phyloP scores from a whole-genome alignment of 306 rosid species.

The Casuarina equisetifolia region DNA sequence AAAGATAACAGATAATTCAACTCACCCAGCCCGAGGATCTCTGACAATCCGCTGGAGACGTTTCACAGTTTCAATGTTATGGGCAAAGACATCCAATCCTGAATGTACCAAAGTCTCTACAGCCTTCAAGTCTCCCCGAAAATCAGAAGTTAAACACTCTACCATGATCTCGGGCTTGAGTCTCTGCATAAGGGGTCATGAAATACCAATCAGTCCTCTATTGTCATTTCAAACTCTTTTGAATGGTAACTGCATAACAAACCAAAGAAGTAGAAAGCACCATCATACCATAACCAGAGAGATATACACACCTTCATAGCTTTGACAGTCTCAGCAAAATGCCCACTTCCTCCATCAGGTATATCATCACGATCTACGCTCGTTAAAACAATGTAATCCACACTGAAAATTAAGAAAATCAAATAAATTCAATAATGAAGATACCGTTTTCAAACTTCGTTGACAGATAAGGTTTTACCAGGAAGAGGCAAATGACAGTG shows the following conservation, averaged over 20 bases:
- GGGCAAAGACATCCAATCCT: conserved; percentile 96
- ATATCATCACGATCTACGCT: conserved; percentile 98
- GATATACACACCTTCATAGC: conserved; percentile 71
- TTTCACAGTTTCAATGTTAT: conserved; percentile 92
- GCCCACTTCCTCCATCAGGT: conserved; percentile 98
- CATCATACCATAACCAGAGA: conserved; percentile 14
- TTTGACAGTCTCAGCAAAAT: conserved; percentile 86
- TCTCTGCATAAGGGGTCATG: conserved; percentile 48
- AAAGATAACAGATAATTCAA: conserved; percentile 16
- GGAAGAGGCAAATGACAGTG: too few species aligned
- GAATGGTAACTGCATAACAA: neutral
- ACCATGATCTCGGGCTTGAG: conserved; percentile 91
- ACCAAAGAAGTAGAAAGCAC: conserved; percentile 10
- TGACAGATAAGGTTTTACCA: too few species aligned
- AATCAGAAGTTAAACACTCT: conserved; percentile 96
- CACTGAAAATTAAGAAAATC: conserved; percentile 40
- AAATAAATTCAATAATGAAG: conserved; percentile 1
- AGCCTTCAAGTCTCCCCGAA: conserved; percentile 81
- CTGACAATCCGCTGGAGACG: conserved; percentile 93
- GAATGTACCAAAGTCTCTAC: conserved; percentile 74
- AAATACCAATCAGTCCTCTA: conserved; percentile 1
- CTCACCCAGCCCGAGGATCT: conserved; percentile 98
- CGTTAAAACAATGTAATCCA: conserved; percentile 83
- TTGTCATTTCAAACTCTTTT: neutral
- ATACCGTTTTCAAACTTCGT: neutral